phyloP scores from a whole-genome alignment of 2,329 filamentous ascomycete genomes.

The Onygenales sp. region DNA sequence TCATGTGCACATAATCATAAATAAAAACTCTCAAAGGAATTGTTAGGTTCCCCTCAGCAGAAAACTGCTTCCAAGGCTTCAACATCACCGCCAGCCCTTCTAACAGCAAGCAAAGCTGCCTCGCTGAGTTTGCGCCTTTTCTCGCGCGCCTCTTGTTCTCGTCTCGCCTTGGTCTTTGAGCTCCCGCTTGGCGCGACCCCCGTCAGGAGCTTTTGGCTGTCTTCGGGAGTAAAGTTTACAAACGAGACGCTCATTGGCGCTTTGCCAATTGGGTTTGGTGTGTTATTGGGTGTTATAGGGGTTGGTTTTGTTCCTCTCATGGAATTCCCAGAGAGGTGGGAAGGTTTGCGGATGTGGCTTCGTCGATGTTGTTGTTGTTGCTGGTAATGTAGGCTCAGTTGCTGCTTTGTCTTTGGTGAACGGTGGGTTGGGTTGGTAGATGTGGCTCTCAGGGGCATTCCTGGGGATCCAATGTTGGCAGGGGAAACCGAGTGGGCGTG shows the following conservation, averaged over 20 bases:
- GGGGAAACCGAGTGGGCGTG: slow-evolving; percentile 6
- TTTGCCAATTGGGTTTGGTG: slow-evolving; percentile 2
- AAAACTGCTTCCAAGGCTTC: slow-evolving; percentile 33
- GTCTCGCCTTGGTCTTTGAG: slow-evolving; percentile 85
- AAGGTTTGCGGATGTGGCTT: slow-evolving; percentile 31
- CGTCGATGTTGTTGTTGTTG: slow-evolving; percentile 20
- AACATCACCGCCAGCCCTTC: slow-evolving; percentile 37
- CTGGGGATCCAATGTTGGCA: background rate
- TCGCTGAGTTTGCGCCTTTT: slow-evolving; percentile 46
- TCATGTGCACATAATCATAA: slow-evolving; percentile 1
- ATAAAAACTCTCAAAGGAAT: slow-evolving; percentile 8
- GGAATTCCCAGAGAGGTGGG: slow-evolving; percentile 16
- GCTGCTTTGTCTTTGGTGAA: slow-evolving; percentile 17
- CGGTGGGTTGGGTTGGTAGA: slow-evolving; percentile 11
- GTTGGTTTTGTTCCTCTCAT: slow-evolving; percentile 14
- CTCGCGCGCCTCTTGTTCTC: slow-evolving; percentile 81
- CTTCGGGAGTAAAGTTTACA: slow-evolving; percentile 80
- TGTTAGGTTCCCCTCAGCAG: slow-evolving; percentile 17
- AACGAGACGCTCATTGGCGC: slow-evolving; percentile 44
- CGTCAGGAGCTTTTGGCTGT: slow-evolving; percentile 69
- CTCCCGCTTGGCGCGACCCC: slow-evolving; percentile 88
- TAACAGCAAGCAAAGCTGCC: slow-evolving; percentile 34
- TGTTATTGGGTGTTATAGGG: slow-evolving; percentile 1
- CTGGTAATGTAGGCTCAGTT: slow-evolving; percentile 3
- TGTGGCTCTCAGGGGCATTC: slow-evolving; percentile 1